Base-by-base conservation (phyloP, 495 filamentous ascomycete species). In the Xylaria grammica region DNA sequence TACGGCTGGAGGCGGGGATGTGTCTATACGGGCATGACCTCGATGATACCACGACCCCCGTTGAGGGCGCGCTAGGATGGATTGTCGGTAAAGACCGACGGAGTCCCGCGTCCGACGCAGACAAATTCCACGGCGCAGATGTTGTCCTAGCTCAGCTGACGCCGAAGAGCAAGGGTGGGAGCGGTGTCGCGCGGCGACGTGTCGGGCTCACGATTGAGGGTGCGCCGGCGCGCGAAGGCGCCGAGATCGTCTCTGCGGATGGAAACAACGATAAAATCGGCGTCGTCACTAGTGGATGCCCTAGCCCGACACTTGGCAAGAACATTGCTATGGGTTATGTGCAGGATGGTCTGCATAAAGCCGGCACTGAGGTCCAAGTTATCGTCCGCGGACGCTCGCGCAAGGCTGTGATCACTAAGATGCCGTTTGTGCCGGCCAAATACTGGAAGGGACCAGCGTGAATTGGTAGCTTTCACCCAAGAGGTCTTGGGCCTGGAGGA, bases 301-400 rank as follows among this genome's bases (percentile, higher is more conserved):
- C 95, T 0, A 93, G 90, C 69, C 95, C 94, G 6, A 91, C 89
- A 1, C 80, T 97, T 19, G 88, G 87, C 26, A 89, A 86, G 74
- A 97, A 97, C 72, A 93, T 99, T 59, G 94, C 96, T 45, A 99
- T 99, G 95, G 95, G 90, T 0, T 99, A 98, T 74, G 81, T 99
- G 66, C 87, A 88, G 77, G 84, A 88, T 66, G 93, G 92, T 0
- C 74, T 89, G 71, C 91, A 97, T 68, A 96, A 96, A 84, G 81
- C 86, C 50, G 96, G 93, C 6, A 97, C 94, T 0, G 88, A 94
- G 75, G 81, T 98, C 1, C 84, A 84, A 19, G 89, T 97, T 11
- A 65, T 91, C 62, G 90, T 99, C 0, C 82, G 95, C 32, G 95
- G 94, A 9, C 92, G 90, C 82, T 78, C 84, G 67, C 86, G 92